A percentile compares a stretch with the other conserved stretches of the same genome.
Conservation (phyloP, 2,329 filamentous ascomycete species). For the Colletotrichum tanaceti region DNA sequence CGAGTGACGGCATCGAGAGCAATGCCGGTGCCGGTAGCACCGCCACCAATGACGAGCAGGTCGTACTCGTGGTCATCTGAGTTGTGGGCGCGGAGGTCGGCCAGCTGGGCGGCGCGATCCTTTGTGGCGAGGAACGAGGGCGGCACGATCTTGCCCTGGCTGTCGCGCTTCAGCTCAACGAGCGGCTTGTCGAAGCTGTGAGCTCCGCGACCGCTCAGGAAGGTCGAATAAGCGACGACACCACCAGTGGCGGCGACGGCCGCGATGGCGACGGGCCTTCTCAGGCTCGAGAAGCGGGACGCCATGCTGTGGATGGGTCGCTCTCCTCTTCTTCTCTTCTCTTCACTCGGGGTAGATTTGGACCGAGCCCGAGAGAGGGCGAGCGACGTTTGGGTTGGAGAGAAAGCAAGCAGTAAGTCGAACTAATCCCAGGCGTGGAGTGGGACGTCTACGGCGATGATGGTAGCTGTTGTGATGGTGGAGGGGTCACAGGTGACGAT, state of each 20-base stretch:
- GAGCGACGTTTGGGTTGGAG: background rate
- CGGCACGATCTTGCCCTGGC: conserved; percentile 51
- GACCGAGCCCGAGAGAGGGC: conserved; percentile 19
- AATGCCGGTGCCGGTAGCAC: conserved; percentile 83
- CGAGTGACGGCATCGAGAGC: conserved; percentile 84
- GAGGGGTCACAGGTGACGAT: background rate
- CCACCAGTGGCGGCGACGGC: conserved; percentile 46
- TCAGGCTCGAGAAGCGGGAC: conserved; percentile 50
- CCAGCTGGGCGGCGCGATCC: conserved; percentile 53
- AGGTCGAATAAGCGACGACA: conserved; percentile 47
- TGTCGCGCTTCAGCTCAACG: conserved; percentile 52
- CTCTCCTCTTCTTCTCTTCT: background rate
- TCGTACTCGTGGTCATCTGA: conserved; percentile 72
- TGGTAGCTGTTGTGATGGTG: background rate
- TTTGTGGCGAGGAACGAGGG: conserved; percentile 52
- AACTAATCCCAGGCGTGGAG: background rate
- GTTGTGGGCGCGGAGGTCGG: conserved; percentile 52
- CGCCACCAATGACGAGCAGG: conserved; percentile 81
- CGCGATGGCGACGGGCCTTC: conserved; percentile 50
- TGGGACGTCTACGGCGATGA: background rate
- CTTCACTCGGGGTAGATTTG: conserved; percentile 10
- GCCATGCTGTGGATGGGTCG: conserved; percentile 46
- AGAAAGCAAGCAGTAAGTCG: background rate
- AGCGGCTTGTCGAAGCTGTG: conserved; percentile 49
- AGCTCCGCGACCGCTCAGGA: conserved; percentile 46